Evolutionary conservation across 2,329 filamentous ascomycete species (phyloP).

Genomic region (Trichoderma atrobrunneum): DNA sequence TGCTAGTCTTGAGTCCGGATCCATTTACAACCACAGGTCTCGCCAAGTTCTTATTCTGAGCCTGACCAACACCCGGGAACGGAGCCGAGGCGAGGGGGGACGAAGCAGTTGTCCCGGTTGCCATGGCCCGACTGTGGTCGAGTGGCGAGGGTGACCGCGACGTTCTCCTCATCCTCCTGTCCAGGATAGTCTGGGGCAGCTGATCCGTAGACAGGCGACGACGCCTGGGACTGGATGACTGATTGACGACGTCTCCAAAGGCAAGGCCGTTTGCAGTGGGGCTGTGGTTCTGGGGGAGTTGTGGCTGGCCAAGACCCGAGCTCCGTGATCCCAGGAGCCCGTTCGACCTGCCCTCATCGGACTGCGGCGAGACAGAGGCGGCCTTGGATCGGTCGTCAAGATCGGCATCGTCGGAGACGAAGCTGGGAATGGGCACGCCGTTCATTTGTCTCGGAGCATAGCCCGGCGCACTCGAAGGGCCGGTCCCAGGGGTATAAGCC

Average conservation of each 20-base stretch:
- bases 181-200: conserved; percentile 51
- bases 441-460: conserved; percentile 44
- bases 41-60: conserved; percentile 34
- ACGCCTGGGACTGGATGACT: conserved; percentile 37
- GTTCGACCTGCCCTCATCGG: conserved; percentile 43
- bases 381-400: conserved; percentile 45
- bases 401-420: conserved; percentile 54
- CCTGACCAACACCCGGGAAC: conserved; percentile 31
- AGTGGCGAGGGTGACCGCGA: conserved; percentile 57
- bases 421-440: conserved; percentile 51
- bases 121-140: conserved; percentile 47
- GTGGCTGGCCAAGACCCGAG: conserved; percentile 27
- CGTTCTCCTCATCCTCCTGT: conserved; percentile 50
- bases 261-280: conserved; percentile 39
- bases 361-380: conserved; percentile 44
- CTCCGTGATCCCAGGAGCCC: conserved; percentile 28
- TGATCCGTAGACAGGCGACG: conserved; percentile 53
- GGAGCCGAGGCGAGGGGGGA: conserved; percentile 38
- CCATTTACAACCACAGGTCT: conserved; percentile 55
- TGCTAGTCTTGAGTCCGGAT: conserved; percentile 39
- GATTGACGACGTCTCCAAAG: conserved; percentile 47
- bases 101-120: conserved; percentile 38
- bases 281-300: conserved; percentile 26
- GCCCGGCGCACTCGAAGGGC: conserved; percentile 37
- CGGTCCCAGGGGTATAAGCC: conserved; percentile 31